Evolutionary conservation across 306 rosid species (phyloP), one percentile per base, ranked within the genome.

Genomic region (Senna tora): DNA sequence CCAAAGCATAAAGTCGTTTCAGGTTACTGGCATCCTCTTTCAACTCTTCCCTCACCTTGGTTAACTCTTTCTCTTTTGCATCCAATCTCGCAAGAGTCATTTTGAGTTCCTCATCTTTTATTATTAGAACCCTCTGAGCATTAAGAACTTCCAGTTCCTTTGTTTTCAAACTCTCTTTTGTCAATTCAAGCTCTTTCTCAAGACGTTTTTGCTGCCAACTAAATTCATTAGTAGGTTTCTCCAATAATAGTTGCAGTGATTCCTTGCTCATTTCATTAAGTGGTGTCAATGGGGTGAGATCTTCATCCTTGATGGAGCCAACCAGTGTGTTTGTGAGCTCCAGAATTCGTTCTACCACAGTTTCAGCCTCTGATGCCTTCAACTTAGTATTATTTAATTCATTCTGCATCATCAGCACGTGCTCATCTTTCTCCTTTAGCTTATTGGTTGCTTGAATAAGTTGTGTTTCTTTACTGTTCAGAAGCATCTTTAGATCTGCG

Each of bases 401-500:
- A 50, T 75, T 73, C 65, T 86, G 76, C 67, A 94, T 83, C 10
- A 49, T 69, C 79, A 84, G 75, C 52, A 83, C 84, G 14, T 65
- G 77, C 77, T 89, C 92, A 9, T 94, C 98, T 85, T 91, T 94
- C 87, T 85, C 97, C 85, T 86, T 82, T 33, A 91, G 86, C 90
- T 82, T 43, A 53, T 74, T 69, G 46, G 90, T 75, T 68, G 98
- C 89, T 77, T 89, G 92, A 57, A 86, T 65, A 67, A 89, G 98
- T 70, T 85, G 91, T 9, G 67, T 59, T 85, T 94, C 97, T 84
- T 78, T 89, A 54, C 82, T 68, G 72, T 73, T 87, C 90, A 89
- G 47, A 65, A 84, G 89, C 83, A 78, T 67, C 86, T 84, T 91
- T 32, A 94, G 86, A 81, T 86, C 96, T 46, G 81, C 74, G 5